Evolutionary conservation across 2,329 filamentous ascomycete genomes (phyloP).

Genomic region (Scopulariopsis brevicaulis): DNA sequence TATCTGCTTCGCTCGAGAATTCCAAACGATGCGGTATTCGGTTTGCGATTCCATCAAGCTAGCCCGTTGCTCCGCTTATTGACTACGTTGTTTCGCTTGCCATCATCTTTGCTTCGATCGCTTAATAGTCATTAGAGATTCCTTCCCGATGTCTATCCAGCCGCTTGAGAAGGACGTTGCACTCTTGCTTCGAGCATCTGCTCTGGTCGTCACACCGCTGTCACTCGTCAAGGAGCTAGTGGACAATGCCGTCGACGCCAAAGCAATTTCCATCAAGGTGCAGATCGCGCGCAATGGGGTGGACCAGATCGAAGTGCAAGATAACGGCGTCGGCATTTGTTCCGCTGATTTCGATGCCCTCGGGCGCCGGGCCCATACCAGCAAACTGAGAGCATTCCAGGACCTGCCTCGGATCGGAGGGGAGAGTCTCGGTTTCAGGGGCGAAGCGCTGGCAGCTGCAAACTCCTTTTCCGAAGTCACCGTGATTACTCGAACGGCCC

Average conservation of each 20-base stretch:
- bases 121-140: background rate
- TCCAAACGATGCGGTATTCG: background rate
- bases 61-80: background rate
- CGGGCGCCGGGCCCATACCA: slow-evolving; percentile 60
- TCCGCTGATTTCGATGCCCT: slow-evolving; percentile 48
- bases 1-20: background rate
- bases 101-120: background rate
- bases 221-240: slow-evolving; percentile 65
- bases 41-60: background rate
- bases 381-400: slow-evolving; percentile 55
- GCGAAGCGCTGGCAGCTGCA: slow-evolving; percentile 58
- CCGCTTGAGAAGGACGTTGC: slow-evolving; percentile 35
- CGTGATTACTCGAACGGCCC: slow-evolving; percentile 52
- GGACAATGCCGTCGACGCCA: slow-evolving; percentile 66
- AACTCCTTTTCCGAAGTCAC: slow-evolving; percentile 47
- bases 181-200: slow-evolving; percentile 47
- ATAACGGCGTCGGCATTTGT: slow-evolving; percentile 64
- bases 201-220: slow-evolving; percentile 46
- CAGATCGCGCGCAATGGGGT: slow-evolving; percentile 54
- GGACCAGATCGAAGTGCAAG: slow-evolving; percentile 57
- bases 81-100: background rate
- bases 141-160: slow-evolving; percentile 32
- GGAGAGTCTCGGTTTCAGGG: slow-evolving; percentile 61
- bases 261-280: slow-evolving; percentile 54
- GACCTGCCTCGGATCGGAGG: slow-evolving; percentile 47